phyloP scores from a whole-genome alignment of 2,329 filamentous ascomycete genomes.

The Bipolaris sorokiniana region DNA sequence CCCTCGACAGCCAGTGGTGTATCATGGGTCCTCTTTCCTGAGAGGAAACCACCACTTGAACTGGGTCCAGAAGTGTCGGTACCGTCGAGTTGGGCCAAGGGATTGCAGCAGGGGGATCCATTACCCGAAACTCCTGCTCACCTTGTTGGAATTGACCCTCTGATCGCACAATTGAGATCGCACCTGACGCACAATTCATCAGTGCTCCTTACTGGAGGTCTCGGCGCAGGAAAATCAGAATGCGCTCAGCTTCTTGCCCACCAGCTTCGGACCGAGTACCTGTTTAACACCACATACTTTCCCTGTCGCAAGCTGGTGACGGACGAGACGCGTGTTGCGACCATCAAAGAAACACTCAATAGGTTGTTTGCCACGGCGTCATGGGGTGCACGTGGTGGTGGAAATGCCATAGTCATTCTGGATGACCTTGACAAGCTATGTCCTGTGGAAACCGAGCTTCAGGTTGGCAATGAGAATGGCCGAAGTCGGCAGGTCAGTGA shows the following conservation, averaged over 20 bases:
- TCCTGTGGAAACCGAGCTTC: constrained; percentile 90
- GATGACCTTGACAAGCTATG: constrained; percentile 95
- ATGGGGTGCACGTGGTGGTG: constrained; percentile 88
- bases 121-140: constrained; percentile 61
- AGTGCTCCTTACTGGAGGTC: constrained; percentile 83
- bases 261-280: constrained; percentile 70
- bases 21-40: constrained; percentile 80
- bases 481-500: constrained; percentile 92
- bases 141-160: constrained; percentile 82
- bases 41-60: constrained; percentile 74
- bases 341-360: constrained; percentile 86
- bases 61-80: constrained; percentile 75
- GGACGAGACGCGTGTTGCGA: constrained; percentile 86
- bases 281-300: constrained; percentile 86
- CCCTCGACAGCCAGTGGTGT: constrained; percentile 41
- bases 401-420: constrained; percentile 81
- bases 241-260: constrained; percentile 78
- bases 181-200: constrained; percentile 87
- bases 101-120: constrained; percentile 61
- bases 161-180: constrained; percentile 73
- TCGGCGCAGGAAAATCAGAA: constrained; percentile 88
- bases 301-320: constrained; percentile 85
- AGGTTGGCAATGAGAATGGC: constrained; percentile 91
- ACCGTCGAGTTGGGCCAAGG: constrained; percentile 60
- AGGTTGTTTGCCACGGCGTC: constrained; percentile 86